Base-by-base conservation (phyloP, 1,284 basidiomycete genomes). In the Apiotrichum laibachii region DNA sequence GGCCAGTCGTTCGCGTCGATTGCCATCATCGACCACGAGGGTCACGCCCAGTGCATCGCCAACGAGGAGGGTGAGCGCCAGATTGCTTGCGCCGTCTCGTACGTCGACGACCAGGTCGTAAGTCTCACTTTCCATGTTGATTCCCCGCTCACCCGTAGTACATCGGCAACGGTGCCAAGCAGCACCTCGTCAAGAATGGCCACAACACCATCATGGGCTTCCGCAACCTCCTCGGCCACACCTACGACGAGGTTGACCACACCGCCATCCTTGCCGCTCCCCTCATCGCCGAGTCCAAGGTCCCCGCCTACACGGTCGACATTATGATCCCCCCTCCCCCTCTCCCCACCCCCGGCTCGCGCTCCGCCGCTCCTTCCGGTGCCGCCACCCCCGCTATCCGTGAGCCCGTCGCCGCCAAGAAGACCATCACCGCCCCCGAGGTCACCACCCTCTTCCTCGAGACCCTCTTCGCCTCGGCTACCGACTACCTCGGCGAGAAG, bases 51-150 rank as follows among this genome's bases (percentile, higher is more conserved):
- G 73, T 94, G 90, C 75, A 98, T 99, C 65, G 95, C 95, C 26
- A 98, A 98, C 78, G 94, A 99, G 77, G 95, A 98, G 72, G 95
- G 95, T 50, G 95, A 98, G 77, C 87, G 95, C 44, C 96, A 99
- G 80, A 96, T 99, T 72, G 93, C 93, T 0, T 94, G 90, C 71
- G 92, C 92, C 44, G 84, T 99, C 62, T 87, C 94, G 0, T 99
- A 95, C 79, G 86, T 88, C 62, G 93, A 90, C 26, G 88, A 92
- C 75, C 89, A 97, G 78, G 86, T 88, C 71, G 92, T 91, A 70
- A 70, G 87, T 81, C n/a, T 44, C 19, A 19, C 42, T n/a, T 44
- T 44, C 2, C 26, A 18, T 15, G 26, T 12, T n/a, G 43, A 21
- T 5, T 15, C 31, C 16, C 6, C 9, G 4, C 19, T 22, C 8